Conservation (phyloP, 441 rosid genomes). For the Viola pubescens region DNA sequence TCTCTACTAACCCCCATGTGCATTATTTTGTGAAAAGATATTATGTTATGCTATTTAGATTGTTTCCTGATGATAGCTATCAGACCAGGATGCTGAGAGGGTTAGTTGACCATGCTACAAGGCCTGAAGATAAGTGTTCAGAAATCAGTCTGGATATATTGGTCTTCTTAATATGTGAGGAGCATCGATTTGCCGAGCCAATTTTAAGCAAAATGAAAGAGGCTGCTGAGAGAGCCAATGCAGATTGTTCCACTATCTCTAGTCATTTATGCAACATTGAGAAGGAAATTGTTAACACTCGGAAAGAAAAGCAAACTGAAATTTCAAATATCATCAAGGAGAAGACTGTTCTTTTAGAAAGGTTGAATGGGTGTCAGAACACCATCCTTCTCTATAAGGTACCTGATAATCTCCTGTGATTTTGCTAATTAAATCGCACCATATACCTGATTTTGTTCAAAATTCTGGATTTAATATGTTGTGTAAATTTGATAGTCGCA, state of each 20-base stretch:
- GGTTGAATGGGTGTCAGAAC: slow-evolving; percentile 55
- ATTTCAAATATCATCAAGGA: slow-evolving; percentile 42
- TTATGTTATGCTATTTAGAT: slow-evolving; percentile 49
- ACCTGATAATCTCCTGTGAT: slow-evolving; percentile 8
- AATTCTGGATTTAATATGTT: slow-evolving; percentile 6
- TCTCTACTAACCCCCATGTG: slow-evolving; percentile 46
- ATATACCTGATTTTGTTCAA: slow-evolving; percentile 2
- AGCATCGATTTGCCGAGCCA: slow-evolving; percentile 47
- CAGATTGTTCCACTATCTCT: slow-evolving; percentile 58
- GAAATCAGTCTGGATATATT: slow-evolving; percentile 62
- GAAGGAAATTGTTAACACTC: slow-evolving; percentile 46
- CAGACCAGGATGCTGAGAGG: slow-evolving; percentile 57
- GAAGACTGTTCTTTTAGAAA: slow-evolving; percentile 39
- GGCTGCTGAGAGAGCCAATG: slow-evolving; percentile 58
- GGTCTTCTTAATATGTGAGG: slow-evolving; percentile 52
- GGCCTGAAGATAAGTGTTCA: slow-evolving; percentile 35
- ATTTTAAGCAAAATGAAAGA: slow-evolving; percentile 61
- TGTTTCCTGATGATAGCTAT: slow-evolving; percentile 51
- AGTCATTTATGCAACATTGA: slow-evolving; percentile 50
- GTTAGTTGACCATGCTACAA: slow-evolving; percentile 62
- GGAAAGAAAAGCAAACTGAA: slow-evolving; percentile 54
- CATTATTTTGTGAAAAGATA: slow-evolving; percentile 56
- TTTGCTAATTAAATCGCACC: not conserved
- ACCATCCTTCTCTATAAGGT: slow-evolving; percentile 52
- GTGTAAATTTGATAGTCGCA: slow-evolving; percentile 44